These are phyloP conservation scores for Aureobasidium sp. DNA, from an alignment of 2,329 filamentous ascomycete genomes.

Conservation along the genomic window DNA sequence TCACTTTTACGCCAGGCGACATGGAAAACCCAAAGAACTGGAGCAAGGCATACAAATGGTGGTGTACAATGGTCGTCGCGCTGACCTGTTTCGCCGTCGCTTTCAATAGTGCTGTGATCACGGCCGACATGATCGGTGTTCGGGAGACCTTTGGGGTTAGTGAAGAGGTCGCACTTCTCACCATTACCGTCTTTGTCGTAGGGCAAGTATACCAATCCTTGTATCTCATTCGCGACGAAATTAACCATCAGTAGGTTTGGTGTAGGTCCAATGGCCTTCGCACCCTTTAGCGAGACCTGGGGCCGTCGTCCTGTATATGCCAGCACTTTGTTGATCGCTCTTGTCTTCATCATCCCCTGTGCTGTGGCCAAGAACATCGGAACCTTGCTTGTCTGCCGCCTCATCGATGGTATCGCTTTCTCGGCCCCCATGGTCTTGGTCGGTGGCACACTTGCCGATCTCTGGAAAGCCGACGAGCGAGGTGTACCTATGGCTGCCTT, in stretches of 20 bases:
- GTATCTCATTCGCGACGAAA: too few relatives aligned
- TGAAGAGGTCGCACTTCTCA: slow-evolving; percentile 64
- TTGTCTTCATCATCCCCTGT: slow-evolving; percentile 74
- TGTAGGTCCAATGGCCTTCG: slow-evolving; percentile 68
- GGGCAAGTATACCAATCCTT: slow-evolving; percentile 45
- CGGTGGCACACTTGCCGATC: slow-evolving; percentile 72
- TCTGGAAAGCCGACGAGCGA: slow-evolving; percentile 79
- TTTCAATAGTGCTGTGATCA: slow-evolving; percentile 64
- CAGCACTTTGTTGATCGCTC: slow-evolving; percentile 60
- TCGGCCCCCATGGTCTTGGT: slow-evolving; percentile 82
- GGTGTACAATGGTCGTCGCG: slow-evolving; percentile 75
- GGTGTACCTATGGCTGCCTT: slow-evolving; percentile 85
- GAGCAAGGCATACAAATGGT: slow-evolving; percentile 33
- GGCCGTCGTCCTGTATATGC: slow-evolving; percentile 67
- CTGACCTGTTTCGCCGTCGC: slow-evolving; percentile 42
- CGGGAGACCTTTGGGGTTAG: slow-evolving; percentile 59
- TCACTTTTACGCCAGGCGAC: slow-evolving; percentile 60
- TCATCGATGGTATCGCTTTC: slow-evolving; percentile 77
- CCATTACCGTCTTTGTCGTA: slow-evolving; percentile 68
- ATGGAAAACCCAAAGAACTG: slow-evolving; percentile 43
- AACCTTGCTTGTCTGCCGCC: slow-evolving; percentile 68
- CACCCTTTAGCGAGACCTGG: slow-evolving; percentile 68
- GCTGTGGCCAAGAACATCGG: slow-evolving; percentile 69
- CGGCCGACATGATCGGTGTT: slow-evolving; percentile 64
- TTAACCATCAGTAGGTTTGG: slow-evolving; percentile 55